phyloP scores from a whole-genome alignment of 2,329 filamentous ascomycete species.

The Phyllachora maydis region DNA sequence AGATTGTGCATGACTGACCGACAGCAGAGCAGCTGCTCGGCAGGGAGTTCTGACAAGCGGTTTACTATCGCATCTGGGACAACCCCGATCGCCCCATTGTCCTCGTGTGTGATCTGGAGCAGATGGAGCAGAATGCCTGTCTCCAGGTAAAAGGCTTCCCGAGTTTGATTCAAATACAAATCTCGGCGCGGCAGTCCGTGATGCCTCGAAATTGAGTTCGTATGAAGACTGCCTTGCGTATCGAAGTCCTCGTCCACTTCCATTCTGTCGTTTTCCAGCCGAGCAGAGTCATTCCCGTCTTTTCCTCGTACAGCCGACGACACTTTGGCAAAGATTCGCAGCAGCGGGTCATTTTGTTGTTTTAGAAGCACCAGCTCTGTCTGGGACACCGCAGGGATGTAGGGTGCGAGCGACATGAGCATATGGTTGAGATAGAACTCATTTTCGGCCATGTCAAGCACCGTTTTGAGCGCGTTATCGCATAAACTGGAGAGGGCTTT shows the following conservation, averaged over 20 bases:
- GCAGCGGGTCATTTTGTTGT: slow-evolving; percentile 16
- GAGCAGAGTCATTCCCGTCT: slow-evolving; percentile 11
- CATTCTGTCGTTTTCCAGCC: slow-evolving; percentile 31
- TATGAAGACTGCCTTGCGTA: slow-evolving; percentile 29
- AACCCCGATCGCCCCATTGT: slow-evolving; percentile 22
- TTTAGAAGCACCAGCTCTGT: slow-evolving; percentile 16
- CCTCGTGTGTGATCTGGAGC: slow-evolving; percentile 18
- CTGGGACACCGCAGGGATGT: slow-evolving; percentile 22
- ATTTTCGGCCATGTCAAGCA: slow-evolving; percentile 22
- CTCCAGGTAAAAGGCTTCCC: slow-evolving; percentile 24
- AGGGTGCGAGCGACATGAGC: slow-evolving; percentile 20
- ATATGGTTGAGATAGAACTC: slow-evolving; percentile 21
- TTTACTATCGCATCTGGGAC: slow-evolving; percentile 29
- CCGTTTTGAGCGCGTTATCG: slow-evolving; percentile 17
- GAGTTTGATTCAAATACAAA: slow-evolving; percentile 17
- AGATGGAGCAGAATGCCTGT: slow-evolving; percentile 23
- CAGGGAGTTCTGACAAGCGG: slow-evolving; percentile 22
- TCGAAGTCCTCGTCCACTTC: slow-evolving; percentile 46
- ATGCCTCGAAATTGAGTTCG: slow-evolving; percentile 13
- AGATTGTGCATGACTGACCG: slow-evolving; percentile 27
- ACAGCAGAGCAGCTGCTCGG: slow-evolving; percentile 32
- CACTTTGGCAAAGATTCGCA: slow-evolving; percentile 20
- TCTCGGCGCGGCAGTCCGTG: slow-evolving; percentile 24
- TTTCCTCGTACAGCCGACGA: slow-evolving; percentile 13
- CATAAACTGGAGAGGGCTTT: slow-evolving; percentile 17